Conservation (phyloP, 192 early-diverging fungal genomes). For the Coemansia sp. region DNA sequence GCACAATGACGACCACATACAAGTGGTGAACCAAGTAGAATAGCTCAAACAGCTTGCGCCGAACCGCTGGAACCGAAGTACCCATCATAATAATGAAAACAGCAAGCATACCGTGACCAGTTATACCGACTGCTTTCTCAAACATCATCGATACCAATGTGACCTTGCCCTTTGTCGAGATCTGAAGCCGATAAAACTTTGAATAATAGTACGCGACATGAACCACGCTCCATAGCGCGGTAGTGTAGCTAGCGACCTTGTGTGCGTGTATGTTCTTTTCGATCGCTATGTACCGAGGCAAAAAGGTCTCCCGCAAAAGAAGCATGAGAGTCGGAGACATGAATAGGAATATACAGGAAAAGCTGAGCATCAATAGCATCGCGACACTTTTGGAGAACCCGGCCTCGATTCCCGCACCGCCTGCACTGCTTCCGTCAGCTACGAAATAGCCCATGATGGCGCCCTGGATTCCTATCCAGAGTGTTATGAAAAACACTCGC, state of each 20-base stretch:
- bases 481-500: conserved; percentile 44
- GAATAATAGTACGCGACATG: conserved; percentile 74
- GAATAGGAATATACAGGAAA: conserved; percentile 64
- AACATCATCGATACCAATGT: conserved; percentile 56
- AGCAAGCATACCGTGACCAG: conserved; percentile 62
- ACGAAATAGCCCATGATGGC: conserved; percentile 55
- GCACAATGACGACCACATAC: conserved; percentile 72
- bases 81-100: conserved; percentile 20
- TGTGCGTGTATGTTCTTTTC: conserved; percentile 83
- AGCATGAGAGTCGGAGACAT: conserved; percentile 79
- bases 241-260: conserved; percentile 71
- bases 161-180: conserved; percentile 24
- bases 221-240: conserved; percentile 66
- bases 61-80: conserved; percentile 31
- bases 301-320: conserved; percentile 66
- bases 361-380: conserved; percentile 51
- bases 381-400: conserved; percentile 39
- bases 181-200: conserved; percentile 60
- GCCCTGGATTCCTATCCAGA: conserved; percentile 63
- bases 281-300: conserved; percentile 69
- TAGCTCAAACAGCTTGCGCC: conserved; percentile 61
- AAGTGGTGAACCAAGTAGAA: conserved; percentile 88
- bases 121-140: conserved; percentile 65
- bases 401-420: conserved; percentile 30
- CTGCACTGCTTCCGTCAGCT: conserved; percentile 50